Evolutionary conservation across 257 asterid species (phyloP), one percentile per base, ranked within the genome.

Genomic region (Salvia miltiorrhiza): DNA sequence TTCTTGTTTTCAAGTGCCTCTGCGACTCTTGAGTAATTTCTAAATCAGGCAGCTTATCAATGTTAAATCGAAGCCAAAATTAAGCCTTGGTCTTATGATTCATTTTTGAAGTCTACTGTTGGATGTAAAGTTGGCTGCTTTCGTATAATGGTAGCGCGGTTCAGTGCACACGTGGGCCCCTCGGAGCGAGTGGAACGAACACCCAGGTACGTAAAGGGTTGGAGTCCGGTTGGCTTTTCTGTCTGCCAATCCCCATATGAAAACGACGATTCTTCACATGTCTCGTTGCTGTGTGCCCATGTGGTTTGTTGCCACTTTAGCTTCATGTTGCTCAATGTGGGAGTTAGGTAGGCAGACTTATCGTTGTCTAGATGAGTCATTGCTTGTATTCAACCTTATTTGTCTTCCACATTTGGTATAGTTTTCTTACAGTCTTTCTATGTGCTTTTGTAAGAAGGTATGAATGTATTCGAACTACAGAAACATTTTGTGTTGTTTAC

Each of bases 301-400:
- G 77, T 80, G 79, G 49, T 19, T 16, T 70, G 77, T 7, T 65
- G 45, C 73, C 73, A 43, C 66, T 65, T 72, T 61, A 33, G 39
- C 20, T n/a, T 7, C 41, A 23, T 47, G 20, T 20, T 55, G 60
- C 67, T 21, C 24, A 39, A 5, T 50, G 53, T 65, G 67, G 58
- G 63, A 12, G 30, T 73, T 70, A 6, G 55, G 48, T 52, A 63
- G 12, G 44, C 58, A 52, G 35, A 26, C 39, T 8, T 62, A 7
- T 17, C 28, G 21, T 43, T 47, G 52, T 62, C 40, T 40, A 35
- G 49, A 20, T 49, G 14, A 49, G 17, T 24, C 24, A 5, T 35
- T 45, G 58, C 58, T 56, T 69, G 28, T 33, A 14, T 10, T 2
- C 5, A 8, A 30, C 24, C 44, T 57, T 44, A 35, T 14, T n/a